Evolutionary conservation across 768 basidiomycete species (phyloP).

Genomic region (Terana coerulea): DNA sequence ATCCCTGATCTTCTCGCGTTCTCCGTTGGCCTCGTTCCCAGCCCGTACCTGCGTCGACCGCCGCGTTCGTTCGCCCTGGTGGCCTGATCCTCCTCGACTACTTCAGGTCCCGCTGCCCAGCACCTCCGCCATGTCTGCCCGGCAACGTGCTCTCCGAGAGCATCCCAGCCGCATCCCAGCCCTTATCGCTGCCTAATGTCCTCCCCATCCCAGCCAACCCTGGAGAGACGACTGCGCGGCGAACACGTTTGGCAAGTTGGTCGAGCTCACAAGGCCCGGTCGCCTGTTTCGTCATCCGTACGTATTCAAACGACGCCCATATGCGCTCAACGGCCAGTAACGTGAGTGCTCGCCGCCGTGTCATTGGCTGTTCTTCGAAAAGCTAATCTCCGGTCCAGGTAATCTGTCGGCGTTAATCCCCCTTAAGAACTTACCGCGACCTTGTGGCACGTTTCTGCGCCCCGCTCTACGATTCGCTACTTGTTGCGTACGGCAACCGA

Average conservation of each 20-base stretch:
- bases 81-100: constrained; percentile 5
- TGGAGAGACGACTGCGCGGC: no score
- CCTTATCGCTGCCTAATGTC: not conserved
- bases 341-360: no score
- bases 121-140: not conserved
- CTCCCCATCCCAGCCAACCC: not conserved
- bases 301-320: no score
- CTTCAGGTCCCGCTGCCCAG: constrained; percentile 5
- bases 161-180: not conserved
- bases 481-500: not conserved
- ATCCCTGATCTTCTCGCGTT: constrained; percentile 8
- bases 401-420: not conserved
- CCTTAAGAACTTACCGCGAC: not conserved
- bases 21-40: constrained; percentile 5
- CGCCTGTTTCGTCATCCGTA: no score
- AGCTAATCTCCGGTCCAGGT: constrained; percentile 1
- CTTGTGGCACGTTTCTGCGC: not conserved
- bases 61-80: not conserved
- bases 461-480: constrained; percentile 1
- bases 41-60: no score
- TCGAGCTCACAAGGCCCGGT: no score
- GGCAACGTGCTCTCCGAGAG: no score
- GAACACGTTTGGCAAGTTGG: no score
- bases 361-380: not conserved
- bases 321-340: no score